Evolutionary conservation across 176 grass and related monocot genomes (phyloP).

Genomic region (Bothriochloa decipiens): DNA sequence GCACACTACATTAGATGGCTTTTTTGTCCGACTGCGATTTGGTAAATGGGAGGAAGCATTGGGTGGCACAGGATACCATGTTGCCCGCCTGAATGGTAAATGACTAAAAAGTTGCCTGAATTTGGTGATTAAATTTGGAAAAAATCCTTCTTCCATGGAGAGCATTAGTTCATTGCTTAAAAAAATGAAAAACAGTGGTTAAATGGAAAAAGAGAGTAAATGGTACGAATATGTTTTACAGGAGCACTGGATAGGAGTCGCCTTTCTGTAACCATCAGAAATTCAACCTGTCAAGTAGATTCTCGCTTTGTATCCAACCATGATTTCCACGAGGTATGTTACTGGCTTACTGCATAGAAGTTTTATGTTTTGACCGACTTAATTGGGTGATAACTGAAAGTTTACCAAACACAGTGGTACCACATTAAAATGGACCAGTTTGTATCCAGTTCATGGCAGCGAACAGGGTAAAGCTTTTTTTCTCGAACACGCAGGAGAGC

Average conservation of each 20-base stretch:
- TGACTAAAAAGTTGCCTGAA: constrained; percentile 28
- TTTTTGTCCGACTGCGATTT: constrained; percentile 85
- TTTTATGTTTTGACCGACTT: not conserved
- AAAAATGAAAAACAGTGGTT: not conserved
- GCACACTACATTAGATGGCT: constrained; percentile 66
- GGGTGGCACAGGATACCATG: constrained; percentile 86
- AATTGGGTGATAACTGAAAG: constrained; percentile 5
- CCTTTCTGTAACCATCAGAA: constrained; percentile 78
- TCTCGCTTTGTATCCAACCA: constrained; percentile 85
- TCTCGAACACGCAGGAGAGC: no score
- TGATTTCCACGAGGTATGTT: constrained; percentile 82
- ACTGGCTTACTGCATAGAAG: not conserved
- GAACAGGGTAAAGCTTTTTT: no score
- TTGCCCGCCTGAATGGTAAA: constrained; percentile 84
- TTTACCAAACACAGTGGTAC: not conserved
- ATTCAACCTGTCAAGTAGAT: constrained; percentile 73
- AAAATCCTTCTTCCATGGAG: constrained; percentile 19
- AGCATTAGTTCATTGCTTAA: constrained; percentile 19
- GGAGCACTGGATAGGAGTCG: constrained; percentile 65
- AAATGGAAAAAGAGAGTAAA: not conserved
- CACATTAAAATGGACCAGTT: not conserved
- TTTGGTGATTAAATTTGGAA: constrained; percentile 20
- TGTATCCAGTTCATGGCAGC: not conserved
- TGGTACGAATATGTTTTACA: constrained; percentile 54
- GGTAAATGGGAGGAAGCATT: constrained; percentile 86